Conservation (phyloP, 106 monocot species). For the Acorus gramineus region DNA sequence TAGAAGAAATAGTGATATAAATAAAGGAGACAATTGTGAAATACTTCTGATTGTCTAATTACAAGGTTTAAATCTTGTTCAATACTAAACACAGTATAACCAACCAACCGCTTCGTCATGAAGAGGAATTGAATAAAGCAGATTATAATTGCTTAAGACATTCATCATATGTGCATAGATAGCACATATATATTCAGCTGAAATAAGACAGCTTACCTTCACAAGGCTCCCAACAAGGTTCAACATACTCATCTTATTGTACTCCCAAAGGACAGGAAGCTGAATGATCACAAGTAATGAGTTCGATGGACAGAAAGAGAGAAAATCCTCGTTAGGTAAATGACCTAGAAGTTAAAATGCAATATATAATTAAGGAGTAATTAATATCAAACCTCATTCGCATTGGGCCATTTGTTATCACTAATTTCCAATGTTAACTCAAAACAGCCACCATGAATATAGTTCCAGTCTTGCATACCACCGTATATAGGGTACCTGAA, state of each 20-base stretch:
- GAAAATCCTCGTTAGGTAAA: too few relatives aligned
- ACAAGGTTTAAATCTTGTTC: too few relatives aligned
- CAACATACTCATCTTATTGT: constrained; percentile 89
- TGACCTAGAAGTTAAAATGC: not conserved
- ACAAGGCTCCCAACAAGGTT: constrained; percentile 77
- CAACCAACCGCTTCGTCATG: too few relatives aligned
- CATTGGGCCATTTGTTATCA: constrained; percentile 94
- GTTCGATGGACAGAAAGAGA: too few relatives aligned
- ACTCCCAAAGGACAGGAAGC: constrained; percentile 67
- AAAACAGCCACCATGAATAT: constrained; percentile 95
- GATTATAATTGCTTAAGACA: too few relatives aligned
- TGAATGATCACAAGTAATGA: constrained; percentile 7
- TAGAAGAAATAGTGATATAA: too few relatives aligned
- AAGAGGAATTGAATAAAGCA: too few relatives aligned
- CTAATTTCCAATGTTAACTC: constrained; percentile 93
- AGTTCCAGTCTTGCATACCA: constrained; percentile 99
- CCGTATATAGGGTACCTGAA: constrained; percentile 98
- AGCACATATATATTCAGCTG: too few relatives aligned
- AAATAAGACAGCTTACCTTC: constrained; percentile 38
- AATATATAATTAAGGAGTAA: constrained; percentile 1
- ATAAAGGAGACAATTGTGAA: too few relatives aligned
- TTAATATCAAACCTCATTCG: constrained; percentile 50
- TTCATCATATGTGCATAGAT: not conserved
- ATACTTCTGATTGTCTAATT: too few relatives aligned
- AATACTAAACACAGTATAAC: too few relatives aligned